Base-by-base conservation (phyloP, 1,284 basidiomycete genomes). In the Irpex sp. region DNA sequence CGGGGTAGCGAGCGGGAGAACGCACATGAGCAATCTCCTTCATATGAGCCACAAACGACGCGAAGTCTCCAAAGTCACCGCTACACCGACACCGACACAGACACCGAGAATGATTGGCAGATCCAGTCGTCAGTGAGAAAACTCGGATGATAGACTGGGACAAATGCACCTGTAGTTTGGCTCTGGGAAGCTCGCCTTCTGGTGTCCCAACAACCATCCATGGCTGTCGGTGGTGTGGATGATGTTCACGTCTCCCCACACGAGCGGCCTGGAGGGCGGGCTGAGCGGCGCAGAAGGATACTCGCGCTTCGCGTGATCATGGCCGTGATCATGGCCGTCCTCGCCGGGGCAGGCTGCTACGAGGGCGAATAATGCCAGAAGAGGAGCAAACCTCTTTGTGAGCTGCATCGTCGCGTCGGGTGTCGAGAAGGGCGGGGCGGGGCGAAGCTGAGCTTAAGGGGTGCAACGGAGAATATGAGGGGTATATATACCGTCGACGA, bases 181-280 rank as follows among this genome's bases (percentile, higher is more conserved):
- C 67, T 92, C 91, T 0, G 90, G 90, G 70, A 83, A 85, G 3
- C 82, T 84, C 1, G 75, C 19, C 69, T 91, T 88, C 67, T 89
- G 86, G 75, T 93, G 90, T 2, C 91, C 90, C 26, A 91, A 80
- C 4, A 92, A 77, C 90, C 90, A 92, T 26, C 91, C 92, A 75
- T 94, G 92, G 52, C 84, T 88, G 72, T 94, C 92, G 0, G 92
- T 94, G 21, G 92, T 93, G 72, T 92, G 90, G 58, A 94, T 80
- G 69, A 91, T 79, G 69, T 93, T 93, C 71, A 94, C 77, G 69
- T 93, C 88, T 38, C 88, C 85, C 90, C 91, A 93, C 58, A 83
- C 82, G 40, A 94, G 81, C 40, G 85, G 82, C 34, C 84, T 79
- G 63, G 81, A 79, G 3, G 89, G 89, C 11, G 81, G 79, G 0